Conservation (phyloP, 306 rosid genomes). For the Myrica gale region DNA sequence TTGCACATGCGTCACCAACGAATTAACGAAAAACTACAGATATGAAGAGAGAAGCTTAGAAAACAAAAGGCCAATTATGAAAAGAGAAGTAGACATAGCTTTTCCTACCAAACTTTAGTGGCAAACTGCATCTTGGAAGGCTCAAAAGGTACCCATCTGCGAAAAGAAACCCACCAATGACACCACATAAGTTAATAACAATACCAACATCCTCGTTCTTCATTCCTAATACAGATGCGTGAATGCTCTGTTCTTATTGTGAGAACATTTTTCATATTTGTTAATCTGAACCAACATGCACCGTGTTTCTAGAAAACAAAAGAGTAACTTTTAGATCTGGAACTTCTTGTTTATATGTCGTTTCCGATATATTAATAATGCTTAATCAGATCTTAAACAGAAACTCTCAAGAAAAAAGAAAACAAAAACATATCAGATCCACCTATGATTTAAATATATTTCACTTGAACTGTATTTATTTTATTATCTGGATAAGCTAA, state of each 20-base stretch:
- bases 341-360: background rate
- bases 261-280: too few species aligned
- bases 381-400: too few species aligned
- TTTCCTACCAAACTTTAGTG: constrained; percentile 85
- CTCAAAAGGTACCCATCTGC: constrained; percentile 96
- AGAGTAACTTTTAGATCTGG: background rate
- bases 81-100: background rate
- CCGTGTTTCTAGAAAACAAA: background rate
- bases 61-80: background rate
- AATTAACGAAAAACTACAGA: background rate
- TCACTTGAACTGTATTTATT: too few species aligned
- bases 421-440: too few species aligned
- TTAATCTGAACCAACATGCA: too few species aligned
- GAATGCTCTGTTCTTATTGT: too few species aligned
- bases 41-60: background rate
- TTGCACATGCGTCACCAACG: background rate
- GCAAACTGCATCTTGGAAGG: constrained; percentile 94
- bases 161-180: constrained; percentile 19
- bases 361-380: background rate
- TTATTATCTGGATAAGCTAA: too few species aligned
- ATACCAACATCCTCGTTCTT: background rate
- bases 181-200: constrained; percentile 7
- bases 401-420: too few species aligned
- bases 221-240: background rate
- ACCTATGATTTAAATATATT: too few species aligned